These are phyloP conservation scores for Clavispora carvajalis DNA, from an alignment of 805 yeast species.

Conservation along the genomic window DNA sequence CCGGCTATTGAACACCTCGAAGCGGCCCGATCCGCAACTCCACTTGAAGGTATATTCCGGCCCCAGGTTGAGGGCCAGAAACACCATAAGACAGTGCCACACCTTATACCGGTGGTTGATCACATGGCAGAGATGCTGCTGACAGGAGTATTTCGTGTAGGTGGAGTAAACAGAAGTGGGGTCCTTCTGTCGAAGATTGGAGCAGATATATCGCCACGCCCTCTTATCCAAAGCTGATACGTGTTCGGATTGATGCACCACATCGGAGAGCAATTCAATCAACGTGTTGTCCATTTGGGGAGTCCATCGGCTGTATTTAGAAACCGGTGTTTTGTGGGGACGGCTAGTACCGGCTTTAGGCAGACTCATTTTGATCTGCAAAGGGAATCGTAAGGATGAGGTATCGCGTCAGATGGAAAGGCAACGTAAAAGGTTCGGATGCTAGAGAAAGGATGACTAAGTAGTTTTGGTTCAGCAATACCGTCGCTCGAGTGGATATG, in stretches of 20 bases:
- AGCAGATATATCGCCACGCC: conserved; percentile 34
- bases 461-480: too few relatives aligned
- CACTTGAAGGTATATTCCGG: conserved; percentile 26
- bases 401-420: too few relatives aligned
- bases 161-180: conserved; percentile 38
- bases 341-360: background rate
- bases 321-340: conserved; percentile 11
- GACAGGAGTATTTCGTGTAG: conserved; percentile 35
- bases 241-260: conserved; percentile 26
- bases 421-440: too few relatives aligned
- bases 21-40: conserved; percentile 31
- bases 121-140: conserved; percentile 33
- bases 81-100: conserved; percentile 30
- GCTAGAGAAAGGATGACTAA: too few relatives aligned
- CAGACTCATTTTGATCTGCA: background rate
- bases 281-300: conserved; percentile 34
- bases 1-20: conserved; percentile 26
- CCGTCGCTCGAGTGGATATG: too few relatives aligned
- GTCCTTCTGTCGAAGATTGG: conserved; percentile 30
- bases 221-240: conserved; percentile 23
- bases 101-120: conserved; percentile 32
- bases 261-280: conserved; percentile 28
- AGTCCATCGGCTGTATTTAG: conserved; percentile 36
- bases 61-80: conserved; percentile 17
- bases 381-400: too few relatives aligned